Percentiles rank a stretch among this genome's conserved stretches.
These are phyloP conservation scores for Sugiyamaella pinicola DNA, from an alignment of 1,139 yeast genomes.

Conservation along the genomic window DNA sequence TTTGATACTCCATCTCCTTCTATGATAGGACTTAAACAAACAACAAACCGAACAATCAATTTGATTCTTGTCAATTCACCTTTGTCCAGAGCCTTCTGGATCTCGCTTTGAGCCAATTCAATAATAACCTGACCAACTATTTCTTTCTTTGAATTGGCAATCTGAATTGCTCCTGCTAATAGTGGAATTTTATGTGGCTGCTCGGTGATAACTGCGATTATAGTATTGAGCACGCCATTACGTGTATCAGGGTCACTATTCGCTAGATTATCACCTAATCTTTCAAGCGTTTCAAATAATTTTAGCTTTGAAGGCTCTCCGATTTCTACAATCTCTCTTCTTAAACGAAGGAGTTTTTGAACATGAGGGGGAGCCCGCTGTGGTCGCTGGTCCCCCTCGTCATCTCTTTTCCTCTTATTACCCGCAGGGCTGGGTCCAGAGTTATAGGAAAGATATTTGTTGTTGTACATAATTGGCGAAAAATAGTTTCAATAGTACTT, in stretches of 20 bases:
- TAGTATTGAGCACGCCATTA: constrained; percentile 59
- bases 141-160: constrained; percentile 67
- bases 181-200: constrained; percentile 88
- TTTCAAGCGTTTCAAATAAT: constrained; percentile 49
- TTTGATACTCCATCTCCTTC: constrained; percentile 53
- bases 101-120: constrained; percentile 66
- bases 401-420: constrained; percentile 11
- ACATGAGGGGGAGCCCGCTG: constrained; percentile 27
- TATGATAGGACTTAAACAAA: constrained; percentile 63
- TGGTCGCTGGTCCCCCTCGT: constrained; percentile 23
- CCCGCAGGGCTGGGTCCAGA: constrained; percentile 6
- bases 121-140: constrained; percentile 70
- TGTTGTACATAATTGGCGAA: constrained; percentile 7
- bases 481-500: no score
- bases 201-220: constrained; percentile 72
- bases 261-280: constrained; percentile 61
- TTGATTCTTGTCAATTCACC: constrained; percentile 69
- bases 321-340: constrained; percentile 37
- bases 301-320: constrained; percentile 39
- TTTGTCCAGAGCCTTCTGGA: constrained; percentile 56
- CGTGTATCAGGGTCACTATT: constrained; percentile 58
- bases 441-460: constrained; percentile 8
- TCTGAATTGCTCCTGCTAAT: constrained; percentile 67
- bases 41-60: constrained; percentile 67
- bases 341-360: constrained; percentile 27